These are phyloP conservation scores for Melampsora occidentalis DNA, from an alignment of 1,284 basidiomycete genomes.

Conservation along the genomic window DNA sequence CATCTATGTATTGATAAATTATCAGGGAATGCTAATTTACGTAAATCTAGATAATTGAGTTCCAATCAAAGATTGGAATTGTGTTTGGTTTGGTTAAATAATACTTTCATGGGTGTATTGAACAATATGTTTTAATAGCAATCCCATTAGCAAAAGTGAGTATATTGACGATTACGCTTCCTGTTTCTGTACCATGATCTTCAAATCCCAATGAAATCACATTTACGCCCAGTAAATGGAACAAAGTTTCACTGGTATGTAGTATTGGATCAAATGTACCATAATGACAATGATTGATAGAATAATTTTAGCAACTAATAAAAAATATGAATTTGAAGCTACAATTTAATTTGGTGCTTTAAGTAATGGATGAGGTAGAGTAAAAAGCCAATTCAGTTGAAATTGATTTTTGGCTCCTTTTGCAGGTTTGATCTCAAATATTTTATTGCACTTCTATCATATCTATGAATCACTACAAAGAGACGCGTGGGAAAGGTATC, in stretches of 20 bases:
- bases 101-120: conserved; percentile 6
- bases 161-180: neutral
- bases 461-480: conserved; percentile 37
- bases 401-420: conserved; percentile 5
- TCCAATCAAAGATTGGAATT: neutral
- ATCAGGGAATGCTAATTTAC: conserved; percentile 24
- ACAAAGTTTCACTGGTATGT: conserved; percentile 20
- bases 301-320: conserved; percentile 35
- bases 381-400: conserved; percentile 3
- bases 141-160: conserved; percentile 35
- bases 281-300: conserved; percentile 17
- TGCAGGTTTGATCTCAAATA: neutral
- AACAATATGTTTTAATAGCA: conserved; percentile 1
- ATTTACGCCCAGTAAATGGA: conserved; percentile 11
- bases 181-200: neutral
- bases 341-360: conserved; percentile 31
- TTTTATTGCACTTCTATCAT: conserved; percentile 37
- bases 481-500: conserved; percentile 55
- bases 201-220: conserved; percentile 29
- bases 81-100: conserved; percentile 14
- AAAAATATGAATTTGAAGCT: conserved; percentile 4
- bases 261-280: neutral
- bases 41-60: neutral
- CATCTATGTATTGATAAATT: conserved; percentile 16
- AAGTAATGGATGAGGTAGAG: conserved; percentile 21